These are phyloP conservation scores for Artemisia tridentata DNA, from an alignment of 129 eudicot species.

Conservation along the genomic window DNA sequence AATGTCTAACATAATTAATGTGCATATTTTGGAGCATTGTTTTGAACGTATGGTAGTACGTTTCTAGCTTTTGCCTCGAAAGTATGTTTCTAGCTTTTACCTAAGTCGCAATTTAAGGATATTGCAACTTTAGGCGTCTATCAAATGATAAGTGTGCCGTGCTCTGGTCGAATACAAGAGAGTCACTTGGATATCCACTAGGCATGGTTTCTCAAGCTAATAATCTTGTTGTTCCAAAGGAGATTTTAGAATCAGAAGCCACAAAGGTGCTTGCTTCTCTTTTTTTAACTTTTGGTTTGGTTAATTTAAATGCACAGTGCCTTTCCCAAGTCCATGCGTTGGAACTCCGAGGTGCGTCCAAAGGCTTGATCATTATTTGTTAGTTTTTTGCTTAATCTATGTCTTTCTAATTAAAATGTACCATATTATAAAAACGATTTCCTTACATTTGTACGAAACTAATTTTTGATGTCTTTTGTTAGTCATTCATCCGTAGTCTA, in stretches of 20 bases:
- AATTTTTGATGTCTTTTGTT: neutral
- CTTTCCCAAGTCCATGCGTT: slow-evolving; percentile 95
- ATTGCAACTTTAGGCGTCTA: too few relatives aligned
- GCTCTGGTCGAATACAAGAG: slow-evolving; percentile 91
- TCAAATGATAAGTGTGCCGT: too few relatives aligned
- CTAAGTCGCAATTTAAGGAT: too few relatives aligned
- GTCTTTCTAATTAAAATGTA: slow-evolving; percentile 5
- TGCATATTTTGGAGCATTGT: too few relatives aligned
- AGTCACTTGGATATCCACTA: slow-evolving; percentile 91
- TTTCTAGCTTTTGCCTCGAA: too few relatives aligned
- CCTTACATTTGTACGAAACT: neutral
- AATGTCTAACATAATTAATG: too few relatives aligned
- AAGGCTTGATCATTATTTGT: slow-evolving; percentile 2
- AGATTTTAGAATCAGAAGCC: slow-evolving; percentile 60
- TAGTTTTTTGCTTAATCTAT: slow-evolving; percentile 1
- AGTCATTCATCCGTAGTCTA: neutral
- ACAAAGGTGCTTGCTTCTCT: slow-evolving; percentile 50
- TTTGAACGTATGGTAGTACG: too few relatives aligned
- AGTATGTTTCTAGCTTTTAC: too few relatives aligned
- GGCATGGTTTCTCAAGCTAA: slow-evolving; percentile 61
- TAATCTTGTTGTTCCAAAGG: slow-evolving; percentile 43
- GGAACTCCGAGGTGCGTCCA: slow-evolving; percentile 92
- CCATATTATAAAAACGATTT: neutral
- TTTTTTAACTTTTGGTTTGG: slow-evolving; percentile 8
- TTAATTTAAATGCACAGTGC: slow-evolving; percentile 13